Conservation (phyloP, 2,329 filamentous ascomycete species). For the Curvularia sp. region DNA sequence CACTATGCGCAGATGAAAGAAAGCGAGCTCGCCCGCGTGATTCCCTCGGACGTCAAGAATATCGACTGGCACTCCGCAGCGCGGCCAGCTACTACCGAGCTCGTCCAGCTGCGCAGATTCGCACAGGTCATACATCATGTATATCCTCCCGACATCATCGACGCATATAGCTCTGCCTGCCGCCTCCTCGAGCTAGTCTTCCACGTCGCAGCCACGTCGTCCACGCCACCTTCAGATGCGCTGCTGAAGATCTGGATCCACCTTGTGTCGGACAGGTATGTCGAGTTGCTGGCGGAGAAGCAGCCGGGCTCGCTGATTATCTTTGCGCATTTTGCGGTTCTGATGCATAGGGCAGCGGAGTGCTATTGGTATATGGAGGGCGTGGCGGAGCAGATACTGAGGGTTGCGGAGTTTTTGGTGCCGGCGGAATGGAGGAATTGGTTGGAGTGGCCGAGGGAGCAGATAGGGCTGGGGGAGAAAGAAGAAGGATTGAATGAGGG, state of each 20-base stretch:
- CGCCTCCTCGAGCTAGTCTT: slow-evolving; percentile 33
- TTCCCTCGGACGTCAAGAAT: slow-evolving; percentile 31
- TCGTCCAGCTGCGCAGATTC: slow-evolving; percentile 35
- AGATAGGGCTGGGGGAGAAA: slow-evolving; percentile 16
- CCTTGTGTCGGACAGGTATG: slow-evolving; percentile 32
- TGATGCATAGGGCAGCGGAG: slow-evolving; percentile 33
- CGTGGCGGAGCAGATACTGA: slow-evolving; percentile 33
- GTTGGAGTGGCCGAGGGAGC: slow-evolving; percentile 40
- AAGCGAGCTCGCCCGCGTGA: slow-evolving; percentile 25
- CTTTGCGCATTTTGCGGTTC: slow-evolving; percentile 47
- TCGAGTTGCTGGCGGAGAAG: slow-evolving; percentile 37
- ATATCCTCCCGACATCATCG: slow-evolving; percentile 38
- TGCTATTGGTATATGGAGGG: slow-evolving; percentile 39
- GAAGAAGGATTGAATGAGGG: too few relatives aligned
- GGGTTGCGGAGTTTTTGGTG: slow-evolving; percentile 34
- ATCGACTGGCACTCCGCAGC: slow-evolving; percentile 27
- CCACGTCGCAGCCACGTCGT: slow-evolving; percentile 19
- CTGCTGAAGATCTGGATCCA: slow-evolving; percentile 41
- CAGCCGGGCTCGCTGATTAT: slow-evolving; percentile 47
- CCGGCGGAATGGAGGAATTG: slow-evolving; percentile 37
- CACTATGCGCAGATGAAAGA: slow-evolving; percentile 25
- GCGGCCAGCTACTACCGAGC: slow-evolving; percentile 28
- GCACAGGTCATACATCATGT: slow-evolving; percentile 32
- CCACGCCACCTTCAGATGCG: slow-evolving; percentile 30
- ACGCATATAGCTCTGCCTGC: slow-evolving; percentile 36